Conservation (phyloP, 2,329 filamentous ascomycete genomes). For the Pyrenophora graminea region DNA sequence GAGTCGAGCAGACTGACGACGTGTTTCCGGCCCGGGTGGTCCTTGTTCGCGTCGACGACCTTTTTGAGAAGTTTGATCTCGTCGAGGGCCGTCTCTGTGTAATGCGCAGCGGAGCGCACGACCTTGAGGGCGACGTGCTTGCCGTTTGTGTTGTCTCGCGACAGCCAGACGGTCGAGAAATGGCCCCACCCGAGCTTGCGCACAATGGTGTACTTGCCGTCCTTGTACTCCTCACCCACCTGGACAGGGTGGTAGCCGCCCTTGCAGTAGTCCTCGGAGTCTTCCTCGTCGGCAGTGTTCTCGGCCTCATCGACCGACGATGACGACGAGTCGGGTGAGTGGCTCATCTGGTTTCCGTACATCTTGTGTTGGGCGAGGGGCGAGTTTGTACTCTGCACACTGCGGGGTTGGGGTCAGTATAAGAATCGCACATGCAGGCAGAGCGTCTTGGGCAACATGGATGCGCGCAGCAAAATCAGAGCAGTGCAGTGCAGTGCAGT, state of each 20-base stretch:
- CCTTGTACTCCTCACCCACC: slow-evolving; percentile 96
- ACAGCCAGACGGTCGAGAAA: slow-evolving; percentile 93
- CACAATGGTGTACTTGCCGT: slow-evolving; percentile 93
- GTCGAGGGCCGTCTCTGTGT: slow-evolving; percentile 97
- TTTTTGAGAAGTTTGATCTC: slow-evolving; percentile 98
- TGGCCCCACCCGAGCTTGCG: slow-evolving; percentile 98
- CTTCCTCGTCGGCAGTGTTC: slow-evolving; percentile 95
- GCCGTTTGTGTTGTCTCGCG: slow-evolving; percentile 80
- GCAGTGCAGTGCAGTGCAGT: slow-evolving; percentile 3
- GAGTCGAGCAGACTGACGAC: slow-evolving; percentile 96
- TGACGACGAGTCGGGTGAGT: slow-evolving; percentile 76
- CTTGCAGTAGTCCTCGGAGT: slow-evolving; percentile 99
- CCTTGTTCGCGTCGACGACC: slow-evolving; percentile 92
- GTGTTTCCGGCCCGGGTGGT: slow-evolving; percentile 91
- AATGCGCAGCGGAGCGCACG: slow-evolving; percentile 95
- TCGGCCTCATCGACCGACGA: slow-evolving; percentile 82
- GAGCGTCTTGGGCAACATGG: neutral
- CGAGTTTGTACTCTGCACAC: slow-evolving; percentile 56
- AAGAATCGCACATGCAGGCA: neutral
- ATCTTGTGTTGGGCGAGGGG: slow-evolving; percentile 51
- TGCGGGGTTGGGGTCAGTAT: slow-evolving; percentile 32
- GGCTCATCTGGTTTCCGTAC: slow-evolving; percentile 63
- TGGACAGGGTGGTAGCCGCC: slow-evolving; percentile 95
- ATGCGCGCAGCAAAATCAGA: slow-evolving; percentile 12
- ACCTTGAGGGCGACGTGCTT: slow-evolving; percentile 98